Conservation (phyloP, 176 grass and related monocot species). For the Avena eriantha region DNA sequence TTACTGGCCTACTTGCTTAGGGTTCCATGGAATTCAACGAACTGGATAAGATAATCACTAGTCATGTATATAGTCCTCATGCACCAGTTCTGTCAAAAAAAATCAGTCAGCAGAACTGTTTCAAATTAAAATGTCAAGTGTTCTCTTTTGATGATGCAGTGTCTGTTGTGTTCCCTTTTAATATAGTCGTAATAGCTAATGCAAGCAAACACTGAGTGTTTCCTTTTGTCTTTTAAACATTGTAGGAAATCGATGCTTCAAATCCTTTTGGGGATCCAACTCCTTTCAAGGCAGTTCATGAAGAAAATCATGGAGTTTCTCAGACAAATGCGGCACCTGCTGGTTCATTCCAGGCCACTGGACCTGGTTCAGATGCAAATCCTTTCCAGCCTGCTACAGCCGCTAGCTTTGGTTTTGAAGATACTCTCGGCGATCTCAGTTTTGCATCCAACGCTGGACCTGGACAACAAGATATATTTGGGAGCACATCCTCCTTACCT, state of each 20-base stretch:
- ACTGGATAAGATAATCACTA: conserved; percentile 23
- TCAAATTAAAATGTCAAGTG: conserved; percentile 29
- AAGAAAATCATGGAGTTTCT: conserved; percentile 57
- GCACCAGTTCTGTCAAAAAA: not conserved
- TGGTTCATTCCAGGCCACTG: conserved; percentile 54
- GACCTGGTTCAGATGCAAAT: conserved; percentile 47
- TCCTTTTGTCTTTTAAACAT: not conserved
- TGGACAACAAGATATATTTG: conserved; percentile 61
- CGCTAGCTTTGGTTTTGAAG: conserved; percentile 76
- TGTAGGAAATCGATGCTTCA: conserved; percentile 51
- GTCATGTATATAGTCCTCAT: conserved; percentile 12
- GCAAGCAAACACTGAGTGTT: conserved; percentile 18
- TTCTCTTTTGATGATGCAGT: conserved; percentile 14
- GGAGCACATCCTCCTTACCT: conserved; percentile 37
- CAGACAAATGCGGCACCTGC: conserved; percentile 54
- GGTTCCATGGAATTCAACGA: not conserved
- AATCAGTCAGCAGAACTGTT: not conserved
- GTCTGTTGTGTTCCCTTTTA: conserved; percentile 8
- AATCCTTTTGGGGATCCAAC: conserved; percentile 93
- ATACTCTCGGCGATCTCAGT: conserved; percentile 69
- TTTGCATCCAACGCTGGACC: conserved; percentile 51
- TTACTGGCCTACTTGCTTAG: not conserved
- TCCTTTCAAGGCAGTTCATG: conserved; percentile 77
- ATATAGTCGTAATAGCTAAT: not conserved
- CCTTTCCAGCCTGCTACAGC: conserved; percentile 58